A percentile compares a stretch with the other conserved stretches of the same genome.
Conservation (phyloP, 495 filamentous ascomycete genomes). For the Lepraria neglecta region DNA sequence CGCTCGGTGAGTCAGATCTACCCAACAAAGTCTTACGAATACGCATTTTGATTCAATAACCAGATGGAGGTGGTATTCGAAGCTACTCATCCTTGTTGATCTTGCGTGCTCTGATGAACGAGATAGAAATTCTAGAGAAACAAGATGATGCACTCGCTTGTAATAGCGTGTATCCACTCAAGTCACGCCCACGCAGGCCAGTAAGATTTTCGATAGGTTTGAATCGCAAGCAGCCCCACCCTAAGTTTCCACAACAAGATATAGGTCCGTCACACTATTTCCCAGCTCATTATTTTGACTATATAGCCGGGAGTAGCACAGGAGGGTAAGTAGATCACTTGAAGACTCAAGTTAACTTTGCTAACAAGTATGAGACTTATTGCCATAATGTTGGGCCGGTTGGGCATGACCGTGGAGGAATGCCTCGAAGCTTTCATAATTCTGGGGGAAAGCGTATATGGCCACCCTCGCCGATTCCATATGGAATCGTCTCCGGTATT, state of each 20-base stretch:
- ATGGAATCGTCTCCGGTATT: slow-evolving; percentile 3
- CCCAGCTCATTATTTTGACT: slow-evolving; percentile 40
- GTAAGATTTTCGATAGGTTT: neutral
- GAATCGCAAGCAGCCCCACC: too few species aligned
- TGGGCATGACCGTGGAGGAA: slow-evolving; percentile 33
- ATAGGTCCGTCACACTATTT: slow-evolving; percentile 8
- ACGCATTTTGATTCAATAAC: too few species aligned
- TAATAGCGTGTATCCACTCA: slow-evolving; percentile 8
- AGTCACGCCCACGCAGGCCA: neutral
- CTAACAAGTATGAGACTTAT: too few species aligned
- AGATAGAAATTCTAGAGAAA: slow-evolving; percentile 11
- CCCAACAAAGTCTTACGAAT: too few species aligned
- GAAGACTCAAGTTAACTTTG: too few species aligned
- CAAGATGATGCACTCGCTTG: neutral
- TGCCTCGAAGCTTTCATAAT: slow-evolving; percentile 32
- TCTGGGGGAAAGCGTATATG: slow-evolving; percentile 31
- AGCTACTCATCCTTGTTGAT: slow-evolving; percentile 31
- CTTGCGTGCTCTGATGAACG: slow-evolving; percentile 25
- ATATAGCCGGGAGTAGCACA: slow-evolving; percentile 36
- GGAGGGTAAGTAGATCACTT: slow-evolving; percentile 25
- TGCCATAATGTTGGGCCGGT: slow-evolving; percentile 25
- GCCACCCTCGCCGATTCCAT: slow-evolving; percentile 28
- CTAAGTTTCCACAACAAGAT: neutral
- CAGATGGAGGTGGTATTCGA: slow-evolving; percentile 32
- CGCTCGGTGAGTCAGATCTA: slow-evolving; percentile 13